phyloP scores from a whole-genome alignment of 805 yeast genomes.

The Pichia deserticola region DNA sequence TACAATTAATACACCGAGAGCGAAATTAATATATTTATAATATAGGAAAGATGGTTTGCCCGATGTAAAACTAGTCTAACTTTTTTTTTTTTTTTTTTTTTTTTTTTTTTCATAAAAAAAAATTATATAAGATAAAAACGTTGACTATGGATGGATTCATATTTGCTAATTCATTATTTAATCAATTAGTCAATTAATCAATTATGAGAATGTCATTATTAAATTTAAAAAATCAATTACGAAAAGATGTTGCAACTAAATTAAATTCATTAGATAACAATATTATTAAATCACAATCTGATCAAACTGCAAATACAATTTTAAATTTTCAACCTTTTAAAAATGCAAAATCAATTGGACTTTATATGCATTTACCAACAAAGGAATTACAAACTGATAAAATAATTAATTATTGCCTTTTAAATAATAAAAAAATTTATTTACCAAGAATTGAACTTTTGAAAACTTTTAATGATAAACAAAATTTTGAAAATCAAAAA shows the following conservation, averaged over 20 bases:
- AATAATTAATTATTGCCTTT: slow-evolving; percentile 47
- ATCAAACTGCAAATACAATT: slow-evolving; percentile 3
- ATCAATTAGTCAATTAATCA: no score
- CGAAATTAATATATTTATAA: no score
- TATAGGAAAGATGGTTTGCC: no score
- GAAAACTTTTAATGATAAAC: slow-evolving; percentile 22
- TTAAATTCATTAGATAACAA: not conserved
- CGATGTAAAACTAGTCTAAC: no score
- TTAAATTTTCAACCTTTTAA: slow-evolving; percentile 27
- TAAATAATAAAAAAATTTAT: slow-evolving; percentile 41
- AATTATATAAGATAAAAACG: no score
- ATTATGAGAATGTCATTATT: not conserved
- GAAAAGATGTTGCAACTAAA: slow-evolving; percentile 3
- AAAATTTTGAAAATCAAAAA: slow-evolving; percentile 26
- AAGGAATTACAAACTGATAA: slow-evolving; percentile 59
- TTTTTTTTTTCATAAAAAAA: no score
- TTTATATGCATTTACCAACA: slow-evolving; percentile 71
- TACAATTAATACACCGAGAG: no score
- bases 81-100: no score
- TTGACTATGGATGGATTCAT: no score
- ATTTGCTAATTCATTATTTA: no score
- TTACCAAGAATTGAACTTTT: slow-evolving; percentile 41
- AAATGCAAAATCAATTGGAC: slow-evolving; percentile 44
- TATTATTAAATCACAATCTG: not conserved
- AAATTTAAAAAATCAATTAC: slow-evolving; percentile 1